A percentile compares a stretch with the other conserved stretches of the same genome.
phyloP scores from a whole-genome alignment of 768 basidiomycete genomes.

The Fibroporia radiculosa region DNA sequence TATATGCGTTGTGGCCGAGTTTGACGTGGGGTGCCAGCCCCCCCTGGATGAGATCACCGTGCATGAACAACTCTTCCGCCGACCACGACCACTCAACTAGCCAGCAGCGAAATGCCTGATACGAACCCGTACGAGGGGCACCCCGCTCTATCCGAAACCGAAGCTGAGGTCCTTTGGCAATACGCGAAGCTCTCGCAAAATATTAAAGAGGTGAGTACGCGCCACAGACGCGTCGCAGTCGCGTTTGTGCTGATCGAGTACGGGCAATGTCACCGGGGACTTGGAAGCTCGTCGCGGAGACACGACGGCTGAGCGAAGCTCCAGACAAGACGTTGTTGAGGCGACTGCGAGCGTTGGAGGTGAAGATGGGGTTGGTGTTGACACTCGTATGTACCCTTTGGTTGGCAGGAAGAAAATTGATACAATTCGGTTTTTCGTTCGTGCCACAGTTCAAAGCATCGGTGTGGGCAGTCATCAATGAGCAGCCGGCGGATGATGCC shows the following conservation, averaged over 20 bases:
- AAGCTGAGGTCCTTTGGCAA: slow-evolving; percentile 86
- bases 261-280: neutral
- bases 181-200: slow-evolving; percentile 83
- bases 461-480: slow-evolving; percentile 89
- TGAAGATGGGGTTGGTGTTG: slow-evolving; percentile 92
- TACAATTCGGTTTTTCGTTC: neutral
- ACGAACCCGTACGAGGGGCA: slow-evolving; percentile 71
- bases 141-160: slow-evolving; percentile 53
- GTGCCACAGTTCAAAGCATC: slow-evolving; percentile 82
- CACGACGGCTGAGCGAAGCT: slow-evolving; percentile 61
- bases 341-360: slow-evolving; percentile 74
- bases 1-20: no score
- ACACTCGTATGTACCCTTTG: slow-evolving; percentile 75
- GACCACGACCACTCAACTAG: slow-evolving; percentile 3
- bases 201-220: slow-evolving; percentile 53
- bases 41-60: no score
- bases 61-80: neutral
- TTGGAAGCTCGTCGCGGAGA: slow-evolving; percentile 52
- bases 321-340: slow-evolving; percentile 75
- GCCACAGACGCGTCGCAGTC: neutral
- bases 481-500: slow-evolving; percentile 41
- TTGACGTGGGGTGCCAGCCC: no score
- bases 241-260: neutral
- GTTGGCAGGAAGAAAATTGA: neutral
- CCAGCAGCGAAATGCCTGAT: slow-evolving; percentile 37